These are phyloP conservation scores for Fusarium sulawesiense DNA, from an alignment of 2,329 filamentous ascomycete genomes.

Conservation along the genomic window DNA sequence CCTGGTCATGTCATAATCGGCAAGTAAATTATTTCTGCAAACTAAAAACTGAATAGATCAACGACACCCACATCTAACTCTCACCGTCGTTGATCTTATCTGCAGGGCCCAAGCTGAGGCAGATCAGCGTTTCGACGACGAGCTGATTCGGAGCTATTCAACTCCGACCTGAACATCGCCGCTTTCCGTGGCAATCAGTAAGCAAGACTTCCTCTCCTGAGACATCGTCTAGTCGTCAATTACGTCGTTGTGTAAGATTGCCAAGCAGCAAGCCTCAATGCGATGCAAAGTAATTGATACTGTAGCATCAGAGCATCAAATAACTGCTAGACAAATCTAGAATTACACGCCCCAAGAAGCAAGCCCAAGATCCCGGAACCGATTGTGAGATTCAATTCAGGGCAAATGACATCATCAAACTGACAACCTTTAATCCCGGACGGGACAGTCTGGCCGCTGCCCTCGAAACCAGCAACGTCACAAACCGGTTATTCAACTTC, in stretches of 20 bases:
- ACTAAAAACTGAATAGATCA: neutral
- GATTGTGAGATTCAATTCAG: slow-evolving; percentile 25
- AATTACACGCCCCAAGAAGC: slow-evolving; percentile 14
- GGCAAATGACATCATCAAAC: slow-evolving; percentile 32
- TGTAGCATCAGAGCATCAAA: slow-evolving; percentile 12
- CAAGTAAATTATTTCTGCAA: neutral
- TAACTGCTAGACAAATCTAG: neutral
- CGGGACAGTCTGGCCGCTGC: neutral
- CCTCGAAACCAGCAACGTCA: slow-evolving; percentile 13
- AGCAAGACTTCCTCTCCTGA: neutral
- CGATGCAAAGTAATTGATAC: neutral
- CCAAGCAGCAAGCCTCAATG: slow-evolving; percentile 3
- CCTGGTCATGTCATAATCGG: slow-evolving; percentile 5
- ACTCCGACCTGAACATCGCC: neutral
- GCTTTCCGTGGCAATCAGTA: slow-evolving; percentile 13
- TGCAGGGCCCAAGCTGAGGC: neutral
- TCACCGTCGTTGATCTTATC: slow-evolving; percentile 2
- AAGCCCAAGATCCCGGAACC: slow-evolving; percentile 35
- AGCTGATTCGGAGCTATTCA: neutral
- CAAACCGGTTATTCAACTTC: slow-evolving; percentile 17
- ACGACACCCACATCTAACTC: neutral
- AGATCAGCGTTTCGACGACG: neutral
- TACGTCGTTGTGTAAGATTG: slow-evolving; percentile 23
- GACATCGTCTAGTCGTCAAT: neutral
- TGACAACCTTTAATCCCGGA: slow-evolving; percentile 9